Base-by-base conservation (phyloP, 2,329 filamentous ascomycete species). In the Pseudonectria foliicola region DNA sequence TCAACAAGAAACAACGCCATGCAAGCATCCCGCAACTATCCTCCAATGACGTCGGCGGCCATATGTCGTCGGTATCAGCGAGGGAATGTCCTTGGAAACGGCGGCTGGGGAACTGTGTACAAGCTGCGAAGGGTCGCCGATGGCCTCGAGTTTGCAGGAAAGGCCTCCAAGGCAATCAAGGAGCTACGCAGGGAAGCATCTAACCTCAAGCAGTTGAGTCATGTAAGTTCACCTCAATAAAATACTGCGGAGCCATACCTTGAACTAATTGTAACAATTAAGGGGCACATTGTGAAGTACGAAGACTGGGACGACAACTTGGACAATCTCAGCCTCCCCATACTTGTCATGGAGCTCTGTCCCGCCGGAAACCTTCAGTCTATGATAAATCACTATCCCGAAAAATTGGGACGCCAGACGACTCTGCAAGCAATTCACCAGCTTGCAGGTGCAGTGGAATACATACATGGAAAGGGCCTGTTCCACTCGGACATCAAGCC, bases 401-500 rank as follows among this genome's bases (percentile, higher is more conserved):
- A 43, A 7, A 48, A 47, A 4, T 33, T 54, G 26, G 27, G 25
- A 0, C 38, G 40, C 8, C 27, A 18, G 1, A 46, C 55, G 5
- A 42, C 50, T 2, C 25, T 56, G 0, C 38, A 35, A 2, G 44
- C 52, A 3, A 29, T 49, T 16, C 28, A 33, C 1, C 57, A 61
- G 27, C 31, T 55, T 1, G 34, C 48, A 0, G 37, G 33, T 3
- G 57, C 51, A 0, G 35, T 60, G 4, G 40, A 42, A 12, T 58
- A 54, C 27, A 36, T 61, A 1, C 57, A 61, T 13, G 21, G 10
- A 1, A 23, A 30, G 15, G 37, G 34, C 0, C 39, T 52, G 1
- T 54, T 51, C 12, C 57, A 60, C 30, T 46, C 48, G 0, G 57
- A 61, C 27, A 15, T 61, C 25, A 61, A 61, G 34, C 56, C 56